Evolutionary conservation across 2,329 filamentous ascomycete genomes (phyloP).

Genomic region (Aureobasidium namibiae): DNA sequence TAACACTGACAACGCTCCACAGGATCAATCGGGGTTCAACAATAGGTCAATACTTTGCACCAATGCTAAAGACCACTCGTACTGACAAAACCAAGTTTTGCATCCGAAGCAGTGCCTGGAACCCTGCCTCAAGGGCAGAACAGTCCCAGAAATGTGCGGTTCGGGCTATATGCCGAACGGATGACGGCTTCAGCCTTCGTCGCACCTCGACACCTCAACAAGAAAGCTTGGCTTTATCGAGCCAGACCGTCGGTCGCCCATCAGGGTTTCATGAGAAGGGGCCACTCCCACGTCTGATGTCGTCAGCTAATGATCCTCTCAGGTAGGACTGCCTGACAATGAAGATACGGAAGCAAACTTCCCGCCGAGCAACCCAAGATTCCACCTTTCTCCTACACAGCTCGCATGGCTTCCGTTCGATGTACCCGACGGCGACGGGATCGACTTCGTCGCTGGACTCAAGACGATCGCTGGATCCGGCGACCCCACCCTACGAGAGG

Average conservation of each 20-base stretch:
- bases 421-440: background rate
- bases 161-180: constrained; percentile 38
- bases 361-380: background rate
- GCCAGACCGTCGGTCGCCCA: constrained; percentile 36
- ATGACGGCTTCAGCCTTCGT: constrained; percentile 38
- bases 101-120: constrained; percentile 34
- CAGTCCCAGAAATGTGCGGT: constrained; percentile 33
- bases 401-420: background rate
- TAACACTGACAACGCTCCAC: background rate
- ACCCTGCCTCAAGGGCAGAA: constrained; percentile 36
- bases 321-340: background rate
- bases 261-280: constrained; percentile 25
- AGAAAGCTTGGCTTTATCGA: constrained; percentile 38
- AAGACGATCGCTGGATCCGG: background rate
- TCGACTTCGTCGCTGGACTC: background rate
- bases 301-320: background rate
- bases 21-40: background rate
- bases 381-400: background rate
- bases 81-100: constrained; percentile 19
- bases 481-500: background rate
- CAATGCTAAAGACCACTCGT: no score
- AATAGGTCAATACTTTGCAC: background rate
- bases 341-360: background rate
- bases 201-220: constrained; percentile 34
- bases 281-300: constrained; percentile 23